Evolutionary conservation across 1,139 yeast genomes (phyloP).

Genomic region (Pneumocystis jirovecii): DNA sequence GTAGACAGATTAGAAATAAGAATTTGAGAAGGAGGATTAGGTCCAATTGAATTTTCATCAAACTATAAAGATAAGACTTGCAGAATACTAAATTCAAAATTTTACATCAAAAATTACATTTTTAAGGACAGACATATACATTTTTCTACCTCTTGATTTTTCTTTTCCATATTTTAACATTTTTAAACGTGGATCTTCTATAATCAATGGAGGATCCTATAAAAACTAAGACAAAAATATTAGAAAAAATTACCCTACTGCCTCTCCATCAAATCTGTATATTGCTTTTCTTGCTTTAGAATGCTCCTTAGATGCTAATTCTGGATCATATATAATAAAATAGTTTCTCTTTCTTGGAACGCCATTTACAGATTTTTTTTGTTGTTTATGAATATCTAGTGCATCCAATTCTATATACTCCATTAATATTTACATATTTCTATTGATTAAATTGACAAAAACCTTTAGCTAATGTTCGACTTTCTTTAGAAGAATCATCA

Average conservation of each 20-base stretch:
- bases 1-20: constrained; percentile 51
- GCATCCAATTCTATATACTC: background rate
- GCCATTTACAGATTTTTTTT: background rate
- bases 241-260: constrained; percentile 1
- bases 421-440: background rate
- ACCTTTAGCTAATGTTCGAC: background rate
- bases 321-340: constrained; percentile 12
- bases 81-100: constrained; percentile 5
- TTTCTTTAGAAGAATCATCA: background rate
- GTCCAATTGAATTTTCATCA: constrained; percentile 63
- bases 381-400: background rate
- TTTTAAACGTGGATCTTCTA: constrained; percentile 23
- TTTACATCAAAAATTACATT: constrained; percentile 8
- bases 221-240: background rate
- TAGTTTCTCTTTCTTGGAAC: constrained; percentile 5
- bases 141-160: constrained; percentile 11
- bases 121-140: constrained; percentile 23
- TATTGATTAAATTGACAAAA: background rate
- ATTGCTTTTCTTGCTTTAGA: constrained; percentile 4
- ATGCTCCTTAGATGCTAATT: constrained; percentile 6
- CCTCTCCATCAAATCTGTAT: constrained; percentile 10
- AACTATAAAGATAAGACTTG: constrained; percentile 24
- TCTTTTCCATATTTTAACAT: constrained; percentile 42
- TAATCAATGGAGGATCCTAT: background rate
- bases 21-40: constrained; percentile 56